These are phyloP conservation scores for Botrytis pseudocinerea DNA, from an alignment of 2,329 filamentous ascomycete species.

Conservation along the genomic window DNA sequence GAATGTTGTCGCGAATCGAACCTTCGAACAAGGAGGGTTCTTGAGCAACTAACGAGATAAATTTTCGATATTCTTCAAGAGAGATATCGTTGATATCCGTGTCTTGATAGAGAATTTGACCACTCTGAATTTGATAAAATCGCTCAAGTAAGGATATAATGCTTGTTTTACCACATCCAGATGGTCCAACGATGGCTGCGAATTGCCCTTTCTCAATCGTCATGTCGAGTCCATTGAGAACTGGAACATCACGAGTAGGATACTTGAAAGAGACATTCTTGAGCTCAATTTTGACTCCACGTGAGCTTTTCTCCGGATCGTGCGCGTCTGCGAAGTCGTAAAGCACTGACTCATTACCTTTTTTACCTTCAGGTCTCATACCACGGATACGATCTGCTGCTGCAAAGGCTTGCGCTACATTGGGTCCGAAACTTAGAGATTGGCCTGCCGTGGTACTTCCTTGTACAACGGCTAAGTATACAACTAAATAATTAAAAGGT, in stretches of 20 bases:
- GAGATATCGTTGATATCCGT: constrained; percentile 59
- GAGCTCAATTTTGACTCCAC: constrained; percentile 51
- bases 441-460: constrained; percentile 55
- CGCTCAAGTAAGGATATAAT: constrained; percentile 65
- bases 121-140: constrained; percentile 69
- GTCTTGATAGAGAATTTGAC: constrained; percentile 64
- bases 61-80: constrained; percentile 61
- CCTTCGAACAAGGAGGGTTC: constrained; percentile 67
- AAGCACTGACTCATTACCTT: constrained; percentile 17
- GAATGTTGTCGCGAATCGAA: constrained; percentile 68
- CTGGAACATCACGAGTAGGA: constrained; percentile 55
- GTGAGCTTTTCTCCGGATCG: constrained; percentile 45
- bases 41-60: constrained; percentile 71
- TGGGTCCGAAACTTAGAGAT: constrained; percentile 53
- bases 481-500: constrained; percentile 53
- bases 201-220: constrained; percentile 65
- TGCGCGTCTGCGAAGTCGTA: constrained; percentile 24
- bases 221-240: constrained; percentile 63
- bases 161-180: constrained; percentile 51
- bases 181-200: constrained; percentile 68
- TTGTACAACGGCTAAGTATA: constrained; percentile 54
- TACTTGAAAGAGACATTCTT: constrained; percentile 60
- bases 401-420: constrained; percentile 58
- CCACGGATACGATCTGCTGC: constrained; percentile 61
- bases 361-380: constrained; percentile 32